Evolutionary conservation across 805 yeast genomes (phyloP), one percentile per base, ranked within the genome.

Genomic region (Saccharomycopsis fermentans): DNA sequence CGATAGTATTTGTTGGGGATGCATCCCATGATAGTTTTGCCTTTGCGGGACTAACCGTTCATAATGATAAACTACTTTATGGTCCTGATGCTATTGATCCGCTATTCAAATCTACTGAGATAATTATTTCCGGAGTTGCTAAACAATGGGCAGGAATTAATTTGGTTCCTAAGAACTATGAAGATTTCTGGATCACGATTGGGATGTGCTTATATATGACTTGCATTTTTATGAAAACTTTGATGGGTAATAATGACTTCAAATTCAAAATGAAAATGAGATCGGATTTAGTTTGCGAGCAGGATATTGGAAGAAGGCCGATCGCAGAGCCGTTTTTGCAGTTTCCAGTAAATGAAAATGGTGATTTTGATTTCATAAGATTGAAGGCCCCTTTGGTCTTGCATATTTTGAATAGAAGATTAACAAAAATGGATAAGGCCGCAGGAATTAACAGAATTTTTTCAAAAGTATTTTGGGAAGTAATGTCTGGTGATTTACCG

Each of bases 391-490:
- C 98, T 0, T 73, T 91, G 55, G 91, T 94, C 1, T 68, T 94
- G 53, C 86, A 81, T 65, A 90, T 92, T 43, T 73, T 94, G 32
- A 97, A 94, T 68, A 80, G 88, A 53, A 77, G 99, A 62, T 90
- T 94, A 96, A 91, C 96, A 0, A 94, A 94, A 68, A 90, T 97
- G 0, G 98, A 95, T 68, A 85, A 91, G 62, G 87, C 96, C 0
- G 87, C 94, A 69, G 99, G 99, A 1, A 74, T 94, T 60, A 82
- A 91, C 2, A 81, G 99, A 62, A 97, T 90, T 0, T 79, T 94
- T 27, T 97, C 98, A 0, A 94, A 92, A 65, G 75, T 94, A 27
- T 89, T 92, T 63, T 72, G 94, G 37, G 97, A 94, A 69, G 96
- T 96, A 0, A 90, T 94, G 96, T 88, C 96, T 6, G 96, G 96